Evolutionary conservation across 2,329 filamentous ascomycete species (phyloP), one percentile per base, ranked within the genome.

Genomic region (Stagonosporopsis vannaccii): DNA sequence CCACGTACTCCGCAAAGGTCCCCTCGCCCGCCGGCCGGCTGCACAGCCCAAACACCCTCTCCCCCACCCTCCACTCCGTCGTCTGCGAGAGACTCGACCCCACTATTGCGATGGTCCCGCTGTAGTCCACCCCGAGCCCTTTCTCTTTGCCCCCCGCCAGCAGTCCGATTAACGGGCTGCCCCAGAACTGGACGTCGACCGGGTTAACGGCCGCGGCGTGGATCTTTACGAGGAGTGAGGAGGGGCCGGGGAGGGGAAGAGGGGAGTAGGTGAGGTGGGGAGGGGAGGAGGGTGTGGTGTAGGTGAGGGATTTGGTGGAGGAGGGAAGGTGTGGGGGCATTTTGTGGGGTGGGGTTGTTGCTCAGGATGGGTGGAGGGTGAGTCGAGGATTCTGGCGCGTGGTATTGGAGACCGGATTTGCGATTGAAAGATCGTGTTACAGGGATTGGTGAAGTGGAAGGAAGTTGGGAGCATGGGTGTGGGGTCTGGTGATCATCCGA

Each of bases 151-250:
- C 58, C 22, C 68, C 65, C 5, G 62, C 63, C 15, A 71, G 50
- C 48, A 56, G 65, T 17, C 69, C 69, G 1, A 73, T 40, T 54
- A 79, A 4, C 56, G 71, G 45, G 59, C 65, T 59, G 61, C 63
- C 59, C 80, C 77, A 58, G 72, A 70, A 42, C 75, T 72, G 51
- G 61, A 70, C 49, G 50, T 78, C 76, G 28, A 79, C 79, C 4
- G 78, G 78, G 57, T 82, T 82, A 53, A 83, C 78, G 13, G 77
- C 78, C 4, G 75, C 78, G 51, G 79, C 77, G 50, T 76, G 72
- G n/a, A 78, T 66, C 45, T 72, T 75, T 52, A 82, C 63, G 26
- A 80, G 61, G 26, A 82, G 17, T 23, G 69, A 60, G 8, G 63
- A 53, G 1, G 68, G 55, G 2, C 33, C 53, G 2, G 56, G 62